phyloP scores from a whole-genome alignment of 345 rosid genomes.

The Cardamine occulta region DNA sequence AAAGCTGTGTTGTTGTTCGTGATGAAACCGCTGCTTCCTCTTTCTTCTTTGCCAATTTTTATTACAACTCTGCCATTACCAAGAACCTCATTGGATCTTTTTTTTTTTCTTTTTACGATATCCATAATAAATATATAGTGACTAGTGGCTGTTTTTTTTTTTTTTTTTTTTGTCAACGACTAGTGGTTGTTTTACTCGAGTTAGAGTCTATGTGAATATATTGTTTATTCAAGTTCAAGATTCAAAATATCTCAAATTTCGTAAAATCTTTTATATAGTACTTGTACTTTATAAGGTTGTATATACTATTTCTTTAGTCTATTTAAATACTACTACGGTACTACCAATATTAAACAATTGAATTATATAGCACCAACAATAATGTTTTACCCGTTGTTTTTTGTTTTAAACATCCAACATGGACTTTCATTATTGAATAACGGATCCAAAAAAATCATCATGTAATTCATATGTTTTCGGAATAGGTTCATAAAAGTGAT shows the following conservation, averaged over 20 bases:
- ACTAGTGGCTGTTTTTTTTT: constrained; percentile 12
- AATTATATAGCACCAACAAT: not conserved
- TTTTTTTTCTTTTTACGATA: constrained; percentile 21
- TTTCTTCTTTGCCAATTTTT: constrained; percentile 5
- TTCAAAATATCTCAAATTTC: constrained; percentile 7
- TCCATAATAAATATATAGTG: constrained; percentile 21
- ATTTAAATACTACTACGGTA: not conserved
- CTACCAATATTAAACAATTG: not conserved
- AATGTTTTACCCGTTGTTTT: not conserved
- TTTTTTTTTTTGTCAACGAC: constrained; percentile 11
- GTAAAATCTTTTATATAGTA: not conserved
- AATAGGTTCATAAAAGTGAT: not conserved
- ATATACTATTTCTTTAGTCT: not conserved
- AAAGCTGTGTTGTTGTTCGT: constrained; percentile 55
- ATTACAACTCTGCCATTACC: constrained; percentile 13
- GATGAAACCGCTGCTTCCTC: constrained; percentile 43
- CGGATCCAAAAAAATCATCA: not conserved
- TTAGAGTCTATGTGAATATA: not conserved
- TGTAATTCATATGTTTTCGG: not conserved
- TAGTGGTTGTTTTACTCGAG: constrained; percentile 29
- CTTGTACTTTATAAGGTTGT: not conserved
- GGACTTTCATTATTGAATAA: not conserved
- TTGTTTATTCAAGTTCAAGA: not conserved
- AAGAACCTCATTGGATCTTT: constrained; percentile 30
- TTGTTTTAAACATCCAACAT: not conserved